A percentile compares a stretch with the other conserved stretches of the same genome.
phyloP scores from a whole-genome alignment of 2,329 filamentous ascomycete species.

The Rhinocladiella mackenziei region DNA sequence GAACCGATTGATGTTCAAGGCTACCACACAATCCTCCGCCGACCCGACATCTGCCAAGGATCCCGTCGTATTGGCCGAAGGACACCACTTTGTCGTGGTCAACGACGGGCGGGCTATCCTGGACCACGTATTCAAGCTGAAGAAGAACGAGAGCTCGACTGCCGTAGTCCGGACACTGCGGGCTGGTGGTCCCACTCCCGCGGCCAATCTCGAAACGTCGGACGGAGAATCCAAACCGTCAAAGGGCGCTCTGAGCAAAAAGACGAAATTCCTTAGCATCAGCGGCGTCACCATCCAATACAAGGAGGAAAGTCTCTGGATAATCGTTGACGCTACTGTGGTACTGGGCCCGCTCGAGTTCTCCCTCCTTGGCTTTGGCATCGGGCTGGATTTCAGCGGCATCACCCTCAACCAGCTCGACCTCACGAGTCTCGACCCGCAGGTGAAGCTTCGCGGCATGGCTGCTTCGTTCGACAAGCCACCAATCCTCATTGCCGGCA shows the following conservation, averaged over 20 bases:
- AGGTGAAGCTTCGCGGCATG: conserved; percentile 34
- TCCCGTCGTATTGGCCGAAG: not conserved
- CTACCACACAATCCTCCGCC: not conserved
- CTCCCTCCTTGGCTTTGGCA: conserved; percentile 36
- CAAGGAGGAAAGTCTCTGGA: conserved; percentile 29
- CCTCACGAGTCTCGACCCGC: conserved; percentile 12
- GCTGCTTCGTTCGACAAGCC: conserved; percentile 35
- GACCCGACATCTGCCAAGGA: no score
- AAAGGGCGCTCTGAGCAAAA: conserved; percentile 30
- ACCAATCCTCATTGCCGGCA: conserved; percentile 39
- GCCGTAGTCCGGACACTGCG: no score
- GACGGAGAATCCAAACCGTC: conserved; percentile 10
- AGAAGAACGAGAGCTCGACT: not conserved
- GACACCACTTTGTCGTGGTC: conserved; percentile 9
- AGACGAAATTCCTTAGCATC: conserved; percentile 34
- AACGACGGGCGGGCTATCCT: not conserved
- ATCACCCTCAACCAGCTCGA: conserved; percentile 24
- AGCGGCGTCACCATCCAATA: conserved; percentile 39
- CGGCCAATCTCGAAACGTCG: conserved; percentile 6
- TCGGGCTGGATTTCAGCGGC: no score
- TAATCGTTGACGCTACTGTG: conserved; percentile 38
- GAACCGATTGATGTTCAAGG: not conserved
- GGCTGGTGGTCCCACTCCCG: conserved; percentile 8
- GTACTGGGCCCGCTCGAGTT: conserved; percentile 38
- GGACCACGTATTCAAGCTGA: conserved; percentile 4